These are phyloP conservation scores for Daldinia decipiens DNA, from an alignment of 495 filamentous ascomycete species.

Conservation along the genomic window DNA sequence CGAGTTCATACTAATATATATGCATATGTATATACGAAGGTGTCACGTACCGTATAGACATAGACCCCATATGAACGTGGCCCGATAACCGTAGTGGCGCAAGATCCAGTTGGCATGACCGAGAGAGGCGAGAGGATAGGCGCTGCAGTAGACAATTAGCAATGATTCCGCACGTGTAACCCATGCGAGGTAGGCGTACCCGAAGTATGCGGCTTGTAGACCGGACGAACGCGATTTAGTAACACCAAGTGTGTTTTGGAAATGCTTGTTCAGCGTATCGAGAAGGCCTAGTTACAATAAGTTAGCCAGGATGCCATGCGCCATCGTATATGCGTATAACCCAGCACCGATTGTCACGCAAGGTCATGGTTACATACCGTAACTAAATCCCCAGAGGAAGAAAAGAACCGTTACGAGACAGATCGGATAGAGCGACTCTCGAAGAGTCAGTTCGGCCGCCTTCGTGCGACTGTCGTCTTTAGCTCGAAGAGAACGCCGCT, in stretches of 20 bases:
- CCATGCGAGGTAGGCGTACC: slow-evolving; percentile 33
- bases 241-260: slow-evolving; percentile 52
- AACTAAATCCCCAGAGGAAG: slow-evolving; percentile 87
- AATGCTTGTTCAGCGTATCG: slow-evolving; percentile 61
- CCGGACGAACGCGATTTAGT: slow-evolving; percentile 49
- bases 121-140: slow-evolving; percentile 68
- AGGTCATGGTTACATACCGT: slow-evolving; percentile 53
- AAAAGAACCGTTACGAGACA: slow-evolving; percentile 76
- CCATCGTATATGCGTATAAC: background rate
- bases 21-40: slow-evolving; percentile 42
- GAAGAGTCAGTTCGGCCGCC: slow-evolving; percentile 67
- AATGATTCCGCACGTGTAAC: background rate
- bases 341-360: background rate
- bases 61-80: slow-evolving; percentile 68
- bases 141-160: slow-evolving; percentile 46
- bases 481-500: slow-evolving; percentile 52
- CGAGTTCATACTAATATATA: background rate
- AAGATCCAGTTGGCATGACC: slow-evolving; percentile 73
- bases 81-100: slow-evolving; percentile 69
- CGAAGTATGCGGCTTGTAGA: slow-evolving; percentile 54
- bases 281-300: slow-evolving; percentile 58
- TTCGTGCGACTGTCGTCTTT: slow-evolving; percentile 62
- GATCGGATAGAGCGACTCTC: slow-evolving; percentile 63
- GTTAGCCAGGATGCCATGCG: slow-evolving; percentile 9
- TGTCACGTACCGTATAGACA: slow-evolving; percentile 56